Conservation (phyloP, 257 asterid genomes). For the Nyctanthes arbortristis region DNA sequence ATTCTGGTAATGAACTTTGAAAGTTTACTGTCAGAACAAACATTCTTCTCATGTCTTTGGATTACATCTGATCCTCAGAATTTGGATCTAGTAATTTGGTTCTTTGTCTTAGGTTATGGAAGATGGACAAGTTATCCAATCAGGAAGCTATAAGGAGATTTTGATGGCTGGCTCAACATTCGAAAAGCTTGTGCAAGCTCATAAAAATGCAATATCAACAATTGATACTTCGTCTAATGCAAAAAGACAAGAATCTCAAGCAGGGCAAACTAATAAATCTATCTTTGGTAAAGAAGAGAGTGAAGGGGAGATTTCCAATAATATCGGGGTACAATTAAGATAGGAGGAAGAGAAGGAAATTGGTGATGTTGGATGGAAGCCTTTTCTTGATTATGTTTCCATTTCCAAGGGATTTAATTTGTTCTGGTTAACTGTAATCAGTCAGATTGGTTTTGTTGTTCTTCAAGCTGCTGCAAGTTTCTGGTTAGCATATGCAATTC, state of each 20-base stretch:
- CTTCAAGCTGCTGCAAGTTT: slow-evolving; percentile 76
- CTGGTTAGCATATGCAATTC: slow-evolving; percentile 69
- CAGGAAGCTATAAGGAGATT: slow-evolving; percentile 59
- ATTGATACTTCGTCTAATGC: slow-evolving; percentile 33
- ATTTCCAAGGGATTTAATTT: slow-evolving; percentile 47
- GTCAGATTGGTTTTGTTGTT: slow-evolving; percentile 51
- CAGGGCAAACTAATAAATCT: slow-evolving; percentile 24
- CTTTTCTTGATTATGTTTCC: slow-evolving; percentile 48
- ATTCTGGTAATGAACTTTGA: slow-evolving; percentile 53
- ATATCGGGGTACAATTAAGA: slow-evolving; percentile 48
- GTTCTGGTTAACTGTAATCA: slow-evolving; percentile 5
- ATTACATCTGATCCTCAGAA: neutral
- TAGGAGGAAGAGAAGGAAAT: slow-evolving; percentile 69
- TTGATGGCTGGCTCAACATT: slow-evolving; percentile 57
- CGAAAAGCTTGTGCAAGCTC: slow-evolving; percentile 68
- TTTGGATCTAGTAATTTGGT: neutral
- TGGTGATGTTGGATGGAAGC: slow-evolving; percentile 53
- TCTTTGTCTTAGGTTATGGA: slow-evolving; percentile 55
- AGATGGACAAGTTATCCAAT: slow-evolving; percentile 51
- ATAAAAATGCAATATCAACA: slow-evolving; percentile 39
- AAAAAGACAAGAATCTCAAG: slow-evolving; percentile 15
- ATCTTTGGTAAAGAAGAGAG: slow-evolving; percentile 29
- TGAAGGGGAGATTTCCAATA: slow-evolving; percentile 39
- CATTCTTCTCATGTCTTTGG: neutral
- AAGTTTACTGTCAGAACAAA: neutral